Conservation (phyloP, 805 yeast species). For the Debaryomyces castellii region DNA sequence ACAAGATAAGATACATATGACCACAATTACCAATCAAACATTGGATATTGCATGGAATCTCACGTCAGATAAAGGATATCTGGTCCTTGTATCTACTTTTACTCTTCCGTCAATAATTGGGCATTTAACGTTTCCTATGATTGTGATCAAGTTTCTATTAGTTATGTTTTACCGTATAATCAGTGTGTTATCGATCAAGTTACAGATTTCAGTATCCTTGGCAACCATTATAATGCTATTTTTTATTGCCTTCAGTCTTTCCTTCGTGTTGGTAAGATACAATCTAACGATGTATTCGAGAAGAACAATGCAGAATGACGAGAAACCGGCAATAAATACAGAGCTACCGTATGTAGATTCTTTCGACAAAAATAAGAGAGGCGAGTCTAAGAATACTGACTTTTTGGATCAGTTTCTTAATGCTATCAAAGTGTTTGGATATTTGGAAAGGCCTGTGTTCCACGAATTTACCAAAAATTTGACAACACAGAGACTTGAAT, state of each 20-base stretch:
- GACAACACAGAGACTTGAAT: slow-evolving; percentile 80
- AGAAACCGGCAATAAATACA: slow-evolving; percentile 41
- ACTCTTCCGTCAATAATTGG: neutral
- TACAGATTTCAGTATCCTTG: slow-evolving; percentile 52
- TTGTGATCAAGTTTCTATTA: neutral
- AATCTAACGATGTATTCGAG: slow-evolving; percentile 60
- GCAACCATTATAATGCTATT: slow-evolving; percentile 42
- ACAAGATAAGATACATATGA: neutral
- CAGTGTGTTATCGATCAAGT: slow-evolving; percentile 34
- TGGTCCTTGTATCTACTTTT: neutral
- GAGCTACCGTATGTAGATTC: slow-evolving; percentile 47
- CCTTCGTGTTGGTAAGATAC: slow-evolving; percentile 57
- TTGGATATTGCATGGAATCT: neutral
- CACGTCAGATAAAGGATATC: neutral
- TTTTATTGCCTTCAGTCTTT: slow-evolving; percentile 26
- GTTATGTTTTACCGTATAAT: neutral
- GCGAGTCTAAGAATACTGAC: slow-evolving; percentile 42
- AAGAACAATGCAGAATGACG: slow-evolving; percentile 32
- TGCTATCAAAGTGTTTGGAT: slow-evolving; percentile 93
- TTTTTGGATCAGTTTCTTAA: slow-evolving; percentile 86
- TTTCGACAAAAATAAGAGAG: slow-evolving; percentile 22
- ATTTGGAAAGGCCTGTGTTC: slow-evolving; percentile 84
- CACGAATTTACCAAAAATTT: slow-evolving; percentile 89
- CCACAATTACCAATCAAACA: neutral
- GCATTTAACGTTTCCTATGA: neutral